A percentile compares a stretch with the other conserved stretches of the same genome.
Evolutionary conservation across 805 yeast genomes (phyloP).

Genomic region (Candida corydali): DNA sequence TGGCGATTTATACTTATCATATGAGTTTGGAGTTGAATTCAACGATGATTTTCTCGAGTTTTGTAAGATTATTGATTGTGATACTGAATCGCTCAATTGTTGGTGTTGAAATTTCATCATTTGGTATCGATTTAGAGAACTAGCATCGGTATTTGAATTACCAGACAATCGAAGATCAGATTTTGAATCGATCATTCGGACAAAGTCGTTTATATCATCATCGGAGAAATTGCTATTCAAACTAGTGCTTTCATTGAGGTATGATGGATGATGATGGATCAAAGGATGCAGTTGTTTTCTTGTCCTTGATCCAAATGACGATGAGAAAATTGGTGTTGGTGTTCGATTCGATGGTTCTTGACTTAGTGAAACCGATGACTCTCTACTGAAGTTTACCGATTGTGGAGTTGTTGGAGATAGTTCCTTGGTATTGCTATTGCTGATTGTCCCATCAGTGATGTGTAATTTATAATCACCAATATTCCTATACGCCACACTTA

Average conservation of each 20-base stretch:
- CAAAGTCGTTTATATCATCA: constrained; percentile 67
- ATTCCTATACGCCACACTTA: constrained; percentile 75
- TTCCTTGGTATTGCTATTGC: constrained; percentile 7
- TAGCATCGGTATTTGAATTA: constrained; percentile 19
- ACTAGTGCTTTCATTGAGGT: constrained; percentile 11
- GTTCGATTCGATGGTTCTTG: constrained; percentile 16
- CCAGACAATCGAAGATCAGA: constrained; percentile 42
- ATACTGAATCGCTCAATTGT: constrained; percentile 50
- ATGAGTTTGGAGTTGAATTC: constrained; percentile 14
- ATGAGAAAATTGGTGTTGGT: constrained; percentile 62
- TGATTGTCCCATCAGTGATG: constrained; percentile 19
- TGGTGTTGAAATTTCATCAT: constrained; percentile 50
- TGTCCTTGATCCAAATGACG: constrained; percentile 67
- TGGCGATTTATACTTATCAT: constrained; percentile 16
- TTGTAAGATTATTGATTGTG: constrained; percentile 43
- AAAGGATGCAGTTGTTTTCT: constrained; percentile 25
- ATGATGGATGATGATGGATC: constrained; percentile 1
- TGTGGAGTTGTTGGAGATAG: constrained; percentile 12
- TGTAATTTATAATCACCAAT: constrained; percentile 64
- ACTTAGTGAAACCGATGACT: neutral
- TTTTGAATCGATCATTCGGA: constrained; percentile 64
- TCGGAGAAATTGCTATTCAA: constrained; percentile 32
- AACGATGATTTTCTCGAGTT: constrained; percentile 28
- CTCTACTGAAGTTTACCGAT: constrained; percentile 15
- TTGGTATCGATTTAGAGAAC: constrained; percentile 50